Evolutionary conservation across 371 early-diverging fungal species (phyloP).

Genomic region (Lichtheimia corymbifera): DNA sequence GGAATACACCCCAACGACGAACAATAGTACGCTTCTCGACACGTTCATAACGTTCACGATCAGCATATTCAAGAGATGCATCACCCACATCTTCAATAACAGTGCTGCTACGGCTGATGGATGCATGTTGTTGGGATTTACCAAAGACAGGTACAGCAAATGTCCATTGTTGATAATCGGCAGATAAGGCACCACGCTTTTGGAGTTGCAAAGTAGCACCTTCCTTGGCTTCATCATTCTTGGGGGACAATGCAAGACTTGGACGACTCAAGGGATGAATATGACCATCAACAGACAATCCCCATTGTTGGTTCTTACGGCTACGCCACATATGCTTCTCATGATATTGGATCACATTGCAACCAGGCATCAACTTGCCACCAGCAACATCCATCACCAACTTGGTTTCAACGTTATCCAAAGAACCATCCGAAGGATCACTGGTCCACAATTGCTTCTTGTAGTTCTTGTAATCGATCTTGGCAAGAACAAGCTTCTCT

Average conservation of each 20-base stretch:
- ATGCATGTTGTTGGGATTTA: constrained; percentile 8
- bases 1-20: constrained; percentile 52
- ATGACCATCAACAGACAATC: constrained; percentile 46
- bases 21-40: constrained; percentile 28
- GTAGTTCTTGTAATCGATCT: constrained; percentile 34
- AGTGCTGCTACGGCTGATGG: constrained; percentile 14
- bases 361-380: constrained; percentile 34
- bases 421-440: constrained; percentile 48
- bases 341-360: constrained; percentile 39
- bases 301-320: constrained; percentile 50
- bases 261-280: constrained; percentile 37
- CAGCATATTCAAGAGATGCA: constrained; percentile 12
- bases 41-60: constrained; percentile 34
- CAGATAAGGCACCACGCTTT: constrained; percentile 27
- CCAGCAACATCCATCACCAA: constrained; percentile 57
- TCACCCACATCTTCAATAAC: constrained; percentile 27
- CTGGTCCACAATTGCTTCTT: constrained; percentile 59
- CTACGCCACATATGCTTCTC: constrained; percentile 36
- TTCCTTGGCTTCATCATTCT: constrained; percentile 20
- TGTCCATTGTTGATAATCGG: constrained; percentile 39
- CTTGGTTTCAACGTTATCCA: constrained; percentile 54
- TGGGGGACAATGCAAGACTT: constrained; percentile 33
- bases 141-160: constrained; percentile 41
- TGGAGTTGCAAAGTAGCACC: constrained; percentile 28
- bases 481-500: constrained; percentile 31